These are phyloP conservation scores for Aquilaria agallochum DNA, from an alignment of 441 rosid species.

Conservation along the genomic window DNA sequence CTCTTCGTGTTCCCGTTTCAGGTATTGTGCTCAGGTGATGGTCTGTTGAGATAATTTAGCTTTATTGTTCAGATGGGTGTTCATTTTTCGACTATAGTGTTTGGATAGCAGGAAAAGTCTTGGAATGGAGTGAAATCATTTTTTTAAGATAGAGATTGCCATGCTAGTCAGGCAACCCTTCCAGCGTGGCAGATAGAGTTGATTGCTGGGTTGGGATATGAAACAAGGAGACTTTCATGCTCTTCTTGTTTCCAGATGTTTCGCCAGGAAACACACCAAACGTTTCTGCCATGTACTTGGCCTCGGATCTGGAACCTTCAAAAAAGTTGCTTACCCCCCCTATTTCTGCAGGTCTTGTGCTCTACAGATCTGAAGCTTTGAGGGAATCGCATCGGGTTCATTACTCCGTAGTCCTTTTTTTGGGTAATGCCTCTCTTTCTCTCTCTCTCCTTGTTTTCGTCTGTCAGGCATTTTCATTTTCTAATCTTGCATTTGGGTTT, in stretches of 20 bases:
- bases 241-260: constrained; percentile 9
- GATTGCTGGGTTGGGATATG: constrained; percentile 16
- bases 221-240: constrained; percentile 15
- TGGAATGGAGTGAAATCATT: not conserved
- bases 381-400: constrained; percentile 14
- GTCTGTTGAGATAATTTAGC: constrained; percentile 2
- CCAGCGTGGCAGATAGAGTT: not conserved
- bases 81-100: not conserved
- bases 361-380: constrained; percentile 51
- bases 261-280: constrained; percentile 18
- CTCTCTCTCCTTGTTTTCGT: constrained; percentile 9
- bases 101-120: constrained; percentile 20
- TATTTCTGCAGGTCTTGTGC: constrained; percentile 19
- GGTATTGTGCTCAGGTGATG: no score
- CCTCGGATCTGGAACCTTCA: constrained; percentile 15
- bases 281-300: constrained; percentile 1
- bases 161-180: not conserved
- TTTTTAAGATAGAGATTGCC: not conserved
- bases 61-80: no score
- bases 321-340: not conserved
- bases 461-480: not conserved
- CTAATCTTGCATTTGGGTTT: constrained; percentile 15
- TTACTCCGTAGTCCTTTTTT: constrained; percentile 10
- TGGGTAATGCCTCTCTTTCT: not conserved
- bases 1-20: no score